Conservation (phyloP, 2,329 filamentous ascomycete genomes). For the Ceratocystis harringtonii region DNA sequence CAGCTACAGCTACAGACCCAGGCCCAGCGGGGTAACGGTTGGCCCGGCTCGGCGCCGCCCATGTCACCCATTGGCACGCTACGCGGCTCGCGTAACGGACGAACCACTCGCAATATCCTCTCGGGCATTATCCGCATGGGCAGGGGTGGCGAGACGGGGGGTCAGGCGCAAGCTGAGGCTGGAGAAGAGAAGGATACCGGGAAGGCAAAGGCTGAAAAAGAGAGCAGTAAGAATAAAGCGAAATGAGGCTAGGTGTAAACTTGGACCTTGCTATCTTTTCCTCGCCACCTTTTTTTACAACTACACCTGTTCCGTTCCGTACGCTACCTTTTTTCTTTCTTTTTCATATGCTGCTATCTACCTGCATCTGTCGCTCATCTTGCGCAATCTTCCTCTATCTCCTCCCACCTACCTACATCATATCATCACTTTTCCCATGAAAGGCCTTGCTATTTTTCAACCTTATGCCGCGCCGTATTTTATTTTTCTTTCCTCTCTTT, state of each 20-base stretch:
- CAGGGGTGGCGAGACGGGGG: conserved; percentile 25
- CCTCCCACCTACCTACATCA: background rate
- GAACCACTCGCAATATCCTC: conserved; percentile 29
- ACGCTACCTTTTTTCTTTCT: background rate
- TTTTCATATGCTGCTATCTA: background rate
- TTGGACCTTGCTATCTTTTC: background rate
- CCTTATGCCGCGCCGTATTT: too few species aligned
- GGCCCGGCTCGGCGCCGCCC: background rate
- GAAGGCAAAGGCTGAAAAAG: background rate
- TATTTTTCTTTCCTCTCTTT: background rate
- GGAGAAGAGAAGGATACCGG: background rate
- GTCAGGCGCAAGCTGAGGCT: background rate
- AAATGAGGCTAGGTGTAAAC: background rate
- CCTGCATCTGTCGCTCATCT: conserved; percentile 4
- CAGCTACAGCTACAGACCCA: conserved; percentile 13
- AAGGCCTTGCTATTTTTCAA: background rate
- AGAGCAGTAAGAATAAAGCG: background rate
- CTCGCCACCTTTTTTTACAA: conserved; percentile 7
- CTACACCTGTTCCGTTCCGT: conserved; percentile 8
- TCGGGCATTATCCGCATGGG: conserved; percentile 33
- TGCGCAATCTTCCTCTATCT: conserved; percentile 13
- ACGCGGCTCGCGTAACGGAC: conserved; percentile 24
- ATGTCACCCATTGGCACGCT: conserved; percentile 20
- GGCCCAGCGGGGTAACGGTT: background rate
- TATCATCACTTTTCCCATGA: too few species aligned